Base-by-base conservation (phyloP, 768 basidiomycete species). In the Suillus tomentosus region DNA sequence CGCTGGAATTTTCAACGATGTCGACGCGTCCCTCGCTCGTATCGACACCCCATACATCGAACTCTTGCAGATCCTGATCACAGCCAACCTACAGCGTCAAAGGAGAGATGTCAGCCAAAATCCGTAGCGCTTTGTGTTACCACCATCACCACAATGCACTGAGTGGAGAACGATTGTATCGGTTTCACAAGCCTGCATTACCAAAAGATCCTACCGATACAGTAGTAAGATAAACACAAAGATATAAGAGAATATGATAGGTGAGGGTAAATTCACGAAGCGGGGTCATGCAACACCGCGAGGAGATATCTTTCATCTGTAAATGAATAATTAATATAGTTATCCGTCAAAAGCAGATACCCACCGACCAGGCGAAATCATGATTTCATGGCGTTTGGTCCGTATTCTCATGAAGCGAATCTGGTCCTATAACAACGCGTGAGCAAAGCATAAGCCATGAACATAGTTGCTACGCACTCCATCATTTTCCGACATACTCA, bases 331-430 rank as follows among this genome's bases (percentile, higher is more conserved):
- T 68, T 53, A 64, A 50, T 10, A n/a, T 6, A 43, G 4, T 22
- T 27, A 19, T 40, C 47, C 57, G 4, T 50, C 9, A 13, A 48
- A 58, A 7, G 22, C 4, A n/a, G 15, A 42, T 27, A 40, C 27
- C 51, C 58, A 78, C 89, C 36, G 61, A 94, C 95, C 92, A 63
- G 95, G 95, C 3, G 95, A 93, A 65, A 97, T 95, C 90, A 97
- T 92, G 63, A 97, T 80, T 72, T 96, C 95, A 74, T 97, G 95
- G 60, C 91, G 84, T 73, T 87, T 92, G 64, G 95, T 96, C 57
- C 95, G 85, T 78, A 96, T 94, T 64, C 95, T 81, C 85, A 97
- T 87, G 71, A 96, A 93, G 65, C 87, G 85, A 53, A 96, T 82
- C 31, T 93, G 90, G 72, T 96, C 95, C 94, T 96, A 68, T 3